Percentiles rank a stretch among this genome's conserved stretches.
Conservation (phyloP, 1,284 basidiomycete genomes). For the Coniophora puteana region DNA sequence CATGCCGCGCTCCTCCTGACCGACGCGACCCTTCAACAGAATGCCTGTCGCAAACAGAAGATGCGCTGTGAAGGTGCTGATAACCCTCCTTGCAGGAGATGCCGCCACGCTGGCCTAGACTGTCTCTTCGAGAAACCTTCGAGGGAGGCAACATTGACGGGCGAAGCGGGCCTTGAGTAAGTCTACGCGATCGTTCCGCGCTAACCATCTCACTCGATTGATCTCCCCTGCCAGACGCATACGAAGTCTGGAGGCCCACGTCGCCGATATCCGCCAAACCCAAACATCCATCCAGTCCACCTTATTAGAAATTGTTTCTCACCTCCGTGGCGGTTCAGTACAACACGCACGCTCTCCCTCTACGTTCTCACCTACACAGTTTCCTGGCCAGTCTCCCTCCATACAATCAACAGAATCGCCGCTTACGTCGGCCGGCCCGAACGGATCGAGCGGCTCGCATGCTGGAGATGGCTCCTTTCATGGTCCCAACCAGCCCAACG, state of each 20-base stretch:
- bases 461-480: too few relatives aligned
- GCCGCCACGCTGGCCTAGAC: constrained; percentile 78
- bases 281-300: constrained; percentile 72
- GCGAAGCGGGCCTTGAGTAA: constrained; percentile 85
- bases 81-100: constrained; percentile 87
- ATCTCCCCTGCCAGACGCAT: constrained; percentile 74
- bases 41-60: constrained; percentile 83
- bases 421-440: constrained; percentile 48
- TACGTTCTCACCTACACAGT: constrained; percentile 45
- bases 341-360: constrained; percentile 58
- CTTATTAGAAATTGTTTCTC: constrained; percentile 72
- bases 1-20: constrained; percentile 3
- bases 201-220: constrained; percentile 12
- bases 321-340: constrained; percentile 50
- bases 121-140: constrained; percentile 91
- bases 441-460: constrained; percentile 24
- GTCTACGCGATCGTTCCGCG: constrained; percentile 28
- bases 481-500: constrained; percentile 9
- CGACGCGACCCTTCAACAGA: constrained; percentile 39
- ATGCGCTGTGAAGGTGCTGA: constrained; percentile 90
- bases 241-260: constrained; percentile 78
- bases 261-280: constrained; percentile 69
- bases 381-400: constrained; percentile 60
- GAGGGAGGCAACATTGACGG: constrained; percentile 77
- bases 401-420: constrained; percentile 56